Conservation (phyloP, 768 basidiomycete species). For the Favolaschia claudopus region DNA sequence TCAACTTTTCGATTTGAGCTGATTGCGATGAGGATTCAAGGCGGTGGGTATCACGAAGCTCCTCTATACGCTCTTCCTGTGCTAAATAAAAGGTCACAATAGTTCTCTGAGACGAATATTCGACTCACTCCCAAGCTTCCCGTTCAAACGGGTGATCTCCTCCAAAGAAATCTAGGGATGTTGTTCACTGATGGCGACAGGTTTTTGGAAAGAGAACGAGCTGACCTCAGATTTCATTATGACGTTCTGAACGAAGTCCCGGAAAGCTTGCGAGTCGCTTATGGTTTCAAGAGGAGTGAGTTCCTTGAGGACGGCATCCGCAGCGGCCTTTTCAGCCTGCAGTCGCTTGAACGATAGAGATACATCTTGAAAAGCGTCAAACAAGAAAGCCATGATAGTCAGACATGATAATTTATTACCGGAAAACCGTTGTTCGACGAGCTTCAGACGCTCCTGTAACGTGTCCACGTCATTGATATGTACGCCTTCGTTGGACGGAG, state of each 20-base stretch:
- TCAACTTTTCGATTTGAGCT: constrained; percentile 75
- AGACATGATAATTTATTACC: constrained; percentile 49
- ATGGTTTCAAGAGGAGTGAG: constrained; percentile 75
- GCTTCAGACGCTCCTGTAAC: constrained; percentile 69
- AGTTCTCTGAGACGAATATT: background rate
- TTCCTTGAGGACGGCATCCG: constrained; percentile 73
- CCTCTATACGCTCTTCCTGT: constrained; percentile 85
- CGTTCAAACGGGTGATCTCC: constrained; percentile 80
- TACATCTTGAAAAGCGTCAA: constrained; percentile 60
- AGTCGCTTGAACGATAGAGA: constrained; percentile 80
- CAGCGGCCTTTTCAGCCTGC: constrained; percentile 74
- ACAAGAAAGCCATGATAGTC: background rate
- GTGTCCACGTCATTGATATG: constrained; percentile 52
- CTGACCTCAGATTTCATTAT: constrained; percentile 79
- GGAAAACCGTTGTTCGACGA: constrained; percentile 80
- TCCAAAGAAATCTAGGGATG: constrained; percentile 65
- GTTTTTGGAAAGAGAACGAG: constrained; percentile 28
- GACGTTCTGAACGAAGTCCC: constrained; percentile 75
- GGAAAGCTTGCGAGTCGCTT: constrained; percentile 69
- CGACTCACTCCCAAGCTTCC: constrained; percentile 75
- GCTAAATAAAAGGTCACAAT: constrained; percentile 50
- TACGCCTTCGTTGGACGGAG: background rate
- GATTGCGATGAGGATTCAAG: constrained; percentile 83
- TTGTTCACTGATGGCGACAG: background rate
- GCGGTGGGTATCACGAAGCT: constrained; percentile 83